Conservation (phyloP, 1,284 basidiomycete genomes). For the Ustilago vetiveriae region DNA sequence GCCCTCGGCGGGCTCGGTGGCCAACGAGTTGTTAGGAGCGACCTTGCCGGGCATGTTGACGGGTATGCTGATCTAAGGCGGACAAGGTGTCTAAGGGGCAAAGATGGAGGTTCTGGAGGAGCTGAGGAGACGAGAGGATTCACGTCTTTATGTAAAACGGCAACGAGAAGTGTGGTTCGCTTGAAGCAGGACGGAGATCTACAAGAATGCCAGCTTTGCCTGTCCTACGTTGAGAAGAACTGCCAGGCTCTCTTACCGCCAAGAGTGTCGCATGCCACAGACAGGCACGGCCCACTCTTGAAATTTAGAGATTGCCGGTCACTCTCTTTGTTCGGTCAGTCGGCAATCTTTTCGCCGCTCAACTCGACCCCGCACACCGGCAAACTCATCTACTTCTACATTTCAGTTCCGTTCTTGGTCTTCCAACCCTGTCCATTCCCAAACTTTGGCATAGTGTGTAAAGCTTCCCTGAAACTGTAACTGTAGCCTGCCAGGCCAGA, state of each 20-base stretch:
- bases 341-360: slow-evolving; percentile 37
- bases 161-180: too few relatives aligned
- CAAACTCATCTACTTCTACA: too few relatives aligned
- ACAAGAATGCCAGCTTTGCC: too few relatives aligned
- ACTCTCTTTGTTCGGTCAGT: slow-evolving; percentile 4
- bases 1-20: slow-evolving; percentile 51
- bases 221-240: too few relatives aligned
- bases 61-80: not conserved
- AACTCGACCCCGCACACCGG: slow-evolving; percentile 26
- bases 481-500: too few relatives aligned
- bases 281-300: slow-evolving; percentile 18
- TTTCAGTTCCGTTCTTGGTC: too few relatives aligned
- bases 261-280: slow-evolving; percentile 8
- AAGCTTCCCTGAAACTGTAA: too few relatives aligned
- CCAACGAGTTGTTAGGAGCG: slow-evolving; percentile 59
- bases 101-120: not conserved
- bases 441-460: too few relatives aligned
- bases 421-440: too few relatives aligned
- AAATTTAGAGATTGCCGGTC: slow-evolving; percentile 28
- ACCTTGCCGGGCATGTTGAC: slow-evolving; percentile 28
- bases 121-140: not conserved
- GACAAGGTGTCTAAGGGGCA: not conserved
- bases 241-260: not conserved
- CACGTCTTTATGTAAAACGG: too few relatives aligned
- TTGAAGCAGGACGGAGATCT: too few relatives aligned